Evolutionary conservation across 208 protist genomes (phyloP).

Genomic region (Entamoeba histolytica): DNA sequence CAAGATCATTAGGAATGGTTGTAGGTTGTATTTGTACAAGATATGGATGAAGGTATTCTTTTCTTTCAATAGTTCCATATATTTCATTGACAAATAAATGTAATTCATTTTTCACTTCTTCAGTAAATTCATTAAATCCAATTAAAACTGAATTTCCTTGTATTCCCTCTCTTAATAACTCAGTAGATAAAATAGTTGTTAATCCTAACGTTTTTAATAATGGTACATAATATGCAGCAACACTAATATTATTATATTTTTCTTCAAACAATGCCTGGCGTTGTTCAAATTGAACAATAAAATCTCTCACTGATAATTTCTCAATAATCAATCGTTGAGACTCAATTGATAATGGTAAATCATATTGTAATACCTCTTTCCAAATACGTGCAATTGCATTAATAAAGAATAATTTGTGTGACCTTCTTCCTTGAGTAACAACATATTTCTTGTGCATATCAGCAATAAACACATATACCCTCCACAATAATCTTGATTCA

Average conservation of each 20-base stretch:
- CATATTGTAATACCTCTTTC: not conserved
- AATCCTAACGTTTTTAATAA: not conserved
- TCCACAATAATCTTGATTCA: not conserved
- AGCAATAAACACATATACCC: not conserved
- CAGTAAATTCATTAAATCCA: not conserved
- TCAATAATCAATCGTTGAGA: not conserved
- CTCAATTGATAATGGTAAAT: not conserved
- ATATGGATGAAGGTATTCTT: not conserved
- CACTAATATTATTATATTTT: not conserved
- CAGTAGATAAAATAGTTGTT: not conserved
- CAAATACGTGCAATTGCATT: not conserved
- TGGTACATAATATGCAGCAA: not conserved
- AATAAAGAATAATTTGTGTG: not conserved
- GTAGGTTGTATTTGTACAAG: not conserved
- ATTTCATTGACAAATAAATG: not conserved
- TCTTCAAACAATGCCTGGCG: not conserved
- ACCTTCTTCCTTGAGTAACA: not conserved
- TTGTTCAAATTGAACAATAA: not conserved
- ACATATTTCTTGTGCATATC: not conserved
- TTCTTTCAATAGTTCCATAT: not conserved
- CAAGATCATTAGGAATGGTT: not conserved
- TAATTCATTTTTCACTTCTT: not conserved
- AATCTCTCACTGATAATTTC: not conserved
- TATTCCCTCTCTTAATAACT: not conserved
- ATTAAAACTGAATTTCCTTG: not conserved